Percentiles rank a stretch among this genome's conserved stretches.
These are phyloP conservation scores for Candida quercuum DNA, from an alignment of 805 yeast species.

Conservation along the genomic window DNA sequence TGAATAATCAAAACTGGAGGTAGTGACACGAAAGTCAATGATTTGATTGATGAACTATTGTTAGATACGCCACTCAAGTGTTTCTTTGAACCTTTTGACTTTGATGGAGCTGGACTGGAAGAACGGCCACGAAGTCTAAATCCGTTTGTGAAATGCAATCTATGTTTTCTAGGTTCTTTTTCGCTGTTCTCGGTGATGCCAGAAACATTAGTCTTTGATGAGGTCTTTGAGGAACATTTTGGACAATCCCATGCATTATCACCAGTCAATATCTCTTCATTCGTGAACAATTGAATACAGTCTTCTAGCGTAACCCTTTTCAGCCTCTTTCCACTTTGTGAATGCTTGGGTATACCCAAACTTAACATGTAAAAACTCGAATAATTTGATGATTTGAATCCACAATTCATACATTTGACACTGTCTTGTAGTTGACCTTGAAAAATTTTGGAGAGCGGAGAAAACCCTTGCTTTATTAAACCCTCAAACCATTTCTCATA, in stretches of 20 bases:
- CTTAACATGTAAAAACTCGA: constrained; percentile 59
- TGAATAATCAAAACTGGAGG: constrained; percentile 81
- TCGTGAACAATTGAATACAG: constrained; percentile 55
- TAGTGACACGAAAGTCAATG: constrained; percentile 66
- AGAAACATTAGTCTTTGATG: neutral
- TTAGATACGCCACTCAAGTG: constrained; percentile 18
- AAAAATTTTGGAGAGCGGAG: constrained; percentile 61
- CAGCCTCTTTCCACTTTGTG: constrained; percentile 24
- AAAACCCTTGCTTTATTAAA: constrained; percentile 52
- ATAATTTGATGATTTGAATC: constrained; percentile 52
- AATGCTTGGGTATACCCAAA: constrained; percentile 50
- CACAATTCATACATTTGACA: constrained; percentile 60
- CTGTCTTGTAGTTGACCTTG: constrained; percentile 71
- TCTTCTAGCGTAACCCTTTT: constrained; percentile 48
- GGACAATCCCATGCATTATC: constrained; percentile 88
- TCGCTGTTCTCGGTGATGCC: neutral
- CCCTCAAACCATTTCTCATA: constrained; percentile 59
- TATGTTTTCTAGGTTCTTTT: constrained; percentile 15
- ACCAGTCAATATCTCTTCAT: constrained; percentile 59
- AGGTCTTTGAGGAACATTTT: constrained; percentile 36
- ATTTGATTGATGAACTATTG: constrained; percentile 51
- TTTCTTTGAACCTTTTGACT: constrained; percentile 14
- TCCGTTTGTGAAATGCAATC: constrained; percentile 16
- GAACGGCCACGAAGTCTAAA: constrained; percentile 26
- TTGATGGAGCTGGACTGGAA: constrained; percentile 12